phyloP scores from a whole-genome alignment of 768 basidiomycete species.

The Termitomyces sp. region DNA sequence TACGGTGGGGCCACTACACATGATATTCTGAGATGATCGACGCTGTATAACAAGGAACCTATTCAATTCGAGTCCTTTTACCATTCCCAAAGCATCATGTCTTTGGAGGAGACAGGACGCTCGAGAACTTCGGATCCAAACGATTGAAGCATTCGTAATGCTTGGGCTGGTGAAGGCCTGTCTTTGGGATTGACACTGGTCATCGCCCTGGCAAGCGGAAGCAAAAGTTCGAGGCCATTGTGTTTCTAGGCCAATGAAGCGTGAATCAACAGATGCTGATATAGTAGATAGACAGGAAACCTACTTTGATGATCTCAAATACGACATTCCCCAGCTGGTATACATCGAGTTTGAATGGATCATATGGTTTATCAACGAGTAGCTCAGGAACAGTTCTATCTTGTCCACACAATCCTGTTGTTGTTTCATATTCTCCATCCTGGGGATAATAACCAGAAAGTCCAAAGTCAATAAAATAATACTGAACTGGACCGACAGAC shows the following conservation, averaged over 20 bases:
- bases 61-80: not conserved
- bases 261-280: not conserved
- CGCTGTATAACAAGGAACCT: too few relatives aligned
- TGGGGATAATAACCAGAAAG: slow-evolving; percentile 11
- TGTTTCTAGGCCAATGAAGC: not conserved
- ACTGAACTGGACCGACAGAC: slow-evolving; percentile 19
- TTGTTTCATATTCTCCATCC: not conserved
- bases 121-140: not conserved
- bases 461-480: slow-evolving; percentile 26
- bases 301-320: not conserved
- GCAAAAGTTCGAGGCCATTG: not conserved
- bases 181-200: not conserved
- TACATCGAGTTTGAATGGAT: slow-evolving; percentile 27
- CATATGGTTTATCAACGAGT: slow-evolving; percentile 16
- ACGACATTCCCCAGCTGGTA: slow-evolving; percentile 22
- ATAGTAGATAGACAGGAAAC: not conserved
- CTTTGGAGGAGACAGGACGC: not conserved
- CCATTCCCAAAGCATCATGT: not conserved
- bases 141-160: not conserved
- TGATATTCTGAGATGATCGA: too few relatives aligned
- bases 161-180: not conserved
- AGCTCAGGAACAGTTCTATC: slow-evolving; percentile 21
- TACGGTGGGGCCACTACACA: too few relatives aligned
- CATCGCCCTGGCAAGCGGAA: not conserved
- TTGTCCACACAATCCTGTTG: slow-evolving; percentile 14